phyloP scores from a whole-genome alignment of 768 basidiomycete species.

The Macrolepiota albuminosa region DNA sequence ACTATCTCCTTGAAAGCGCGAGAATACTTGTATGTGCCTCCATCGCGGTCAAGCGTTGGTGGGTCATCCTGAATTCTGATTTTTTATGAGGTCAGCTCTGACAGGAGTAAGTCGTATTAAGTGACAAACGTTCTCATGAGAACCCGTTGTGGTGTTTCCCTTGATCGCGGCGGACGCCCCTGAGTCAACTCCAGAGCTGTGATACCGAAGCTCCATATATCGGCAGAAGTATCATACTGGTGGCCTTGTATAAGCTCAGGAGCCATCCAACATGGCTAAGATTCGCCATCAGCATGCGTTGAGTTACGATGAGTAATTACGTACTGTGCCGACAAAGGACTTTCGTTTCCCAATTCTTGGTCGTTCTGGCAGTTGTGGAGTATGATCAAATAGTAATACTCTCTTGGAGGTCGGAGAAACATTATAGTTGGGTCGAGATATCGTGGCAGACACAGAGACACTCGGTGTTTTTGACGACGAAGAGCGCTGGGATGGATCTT shows the following conservation, averaged over 20 bases:
- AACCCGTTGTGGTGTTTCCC: constrained; percentile 68
- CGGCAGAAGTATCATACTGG: constrained; percentile 81
- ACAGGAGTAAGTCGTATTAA: background rate
- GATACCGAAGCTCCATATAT: constrained; percentile 96
- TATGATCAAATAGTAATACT: constrained; percentile 30
- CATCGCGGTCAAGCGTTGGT: constrained; percentile 71
- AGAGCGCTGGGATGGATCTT: constrained; percentile 44
- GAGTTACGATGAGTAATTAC: constrained; percentile 17
- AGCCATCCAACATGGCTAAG: constrained; percentile 92
- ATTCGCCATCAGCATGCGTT: background rate
- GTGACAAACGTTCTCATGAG: constrained; percentile 62
- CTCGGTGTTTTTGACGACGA: constrained; percentile 21
- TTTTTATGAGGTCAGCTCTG: background rate
- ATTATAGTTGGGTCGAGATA: constrained; percentile 18
- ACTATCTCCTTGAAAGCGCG: constrained; percentile 80
- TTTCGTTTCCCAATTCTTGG: constrained; percentile 72
- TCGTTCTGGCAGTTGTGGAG: constrained; percentile 22
- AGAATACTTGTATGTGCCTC: constrained; percentile 71
- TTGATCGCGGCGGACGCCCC: constrained; percentile 81
- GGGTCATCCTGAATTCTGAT: constrained; percentile 69
- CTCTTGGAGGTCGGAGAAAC: constrained; percentile 20
- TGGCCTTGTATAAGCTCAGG: constrained; percentile 87
- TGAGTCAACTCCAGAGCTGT: constrained; percentile 89
- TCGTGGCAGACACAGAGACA: constrained; percentile 26
- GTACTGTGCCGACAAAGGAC: constrained; percentile 88